Evolutionary conservation across 2,329 filamentous ascomycete genomes (phyloP).

Genomic region (Trichoderma guizhouense): DNA sequence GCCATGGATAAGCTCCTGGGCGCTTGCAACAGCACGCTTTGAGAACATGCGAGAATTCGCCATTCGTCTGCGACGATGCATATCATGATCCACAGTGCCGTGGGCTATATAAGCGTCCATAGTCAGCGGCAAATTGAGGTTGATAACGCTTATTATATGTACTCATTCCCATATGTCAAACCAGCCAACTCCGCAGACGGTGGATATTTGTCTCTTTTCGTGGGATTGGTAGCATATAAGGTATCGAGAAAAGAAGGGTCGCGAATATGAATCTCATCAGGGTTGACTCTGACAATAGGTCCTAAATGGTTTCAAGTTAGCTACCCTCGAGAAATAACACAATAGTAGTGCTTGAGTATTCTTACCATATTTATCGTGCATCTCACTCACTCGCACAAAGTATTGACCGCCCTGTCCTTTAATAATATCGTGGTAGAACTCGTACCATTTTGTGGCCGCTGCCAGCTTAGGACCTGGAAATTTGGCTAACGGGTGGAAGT

Average conservation of each 20-base stretch:
- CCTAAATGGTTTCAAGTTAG: conserved; percentile 20
- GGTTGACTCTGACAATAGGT: conserved; percentile 31
- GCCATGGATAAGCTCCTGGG: neutral
- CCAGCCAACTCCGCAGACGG: neutral
- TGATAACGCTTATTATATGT: neutral
- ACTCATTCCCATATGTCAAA: neutral
- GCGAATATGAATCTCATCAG: conserved; percentile 29
- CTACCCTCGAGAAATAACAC: neutral
- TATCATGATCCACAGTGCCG: neutral
- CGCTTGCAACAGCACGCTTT: neutral
- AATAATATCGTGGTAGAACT: conserved; percentile 34
- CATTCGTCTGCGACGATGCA: neutral
- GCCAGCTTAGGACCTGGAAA: conserved; percentile 34
- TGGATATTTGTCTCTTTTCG: neutral
- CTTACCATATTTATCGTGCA: conserved; percentile 36
- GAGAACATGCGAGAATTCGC: conserved; percentile 6
- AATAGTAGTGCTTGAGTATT: too few species aligned
- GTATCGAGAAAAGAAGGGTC: conserved; percentile 28
- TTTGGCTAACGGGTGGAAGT: conserved; percentile 26
- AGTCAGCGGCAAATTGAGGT: neutral
- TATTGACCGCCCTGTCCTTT: conserved; percentile 25
- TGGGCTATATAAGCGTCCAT: neutral
- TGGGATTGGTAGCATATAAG: conserved; percentile 21
- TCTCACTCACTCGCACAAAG: conserved; percentile 27
- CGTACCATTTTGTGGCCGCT: conserved; percentile 30